Base-by-base conservation (phyloP, 2,329 filamentous ascomycete genomes). In the Coniella lustricola region DNA sequence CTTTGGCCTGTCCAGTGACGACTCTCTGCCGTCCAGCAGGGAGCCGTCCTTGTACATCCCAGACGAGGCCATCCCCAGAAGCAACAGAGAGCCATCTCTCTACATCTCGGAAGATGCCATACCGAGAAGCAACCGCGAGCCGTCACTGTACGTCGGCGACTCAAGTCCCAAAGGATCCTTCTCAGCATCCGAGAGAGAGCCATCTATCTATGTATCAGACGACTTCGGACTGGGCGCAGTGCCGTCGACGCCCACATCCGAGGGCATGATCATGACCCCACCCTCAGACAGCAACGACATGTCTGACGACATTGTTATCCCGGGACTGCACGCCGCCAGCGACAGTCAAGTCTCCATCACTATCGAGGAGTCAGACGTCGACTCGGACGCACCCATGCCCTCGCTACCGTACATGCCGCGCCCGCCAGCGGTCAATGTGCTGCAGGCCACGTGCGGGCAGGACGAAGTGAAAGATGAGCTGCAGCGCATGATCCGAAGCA, bases 141-240 rank as follows among this genome's bases (percentile, higher is more conserved):
- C 51, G 9, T 53, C 51, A 10, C 22, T 53, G 14, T 53, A 53
- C 13, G 48, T 53, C 10, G 79, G 82, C 52, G 76, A 79, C 51
- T 76, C 47, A 16, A 44, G 48, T 25, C 43, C 48, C 14, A 53
- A 39, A 13, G 49, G 25, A 14, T 61, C 62, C 0, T 61, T 37
- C 57, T 66, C 35, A 39, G 58, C 64, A 4, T 62, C 63, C 1
- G 67, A 65, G 42, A 68, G 77, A 29, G 76, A 80, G 55, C 76
- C 77, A 1, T 79, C 76, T 3, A 79, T 82, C 40, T 82, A 82
- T 57, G 73, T 82, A 9, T 76, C 76, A 1, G 79, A 82, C 53
- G 77, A 80, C 50, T 76, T 74, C 10, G 70, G 75, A 31, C 75
- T 71, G 49, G 67, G 73, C 3, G 60, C 60, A n/a, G 54, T 68